Conservation (phyloP, 345 rosid genomes). For the Ricinus communis region DNA sequence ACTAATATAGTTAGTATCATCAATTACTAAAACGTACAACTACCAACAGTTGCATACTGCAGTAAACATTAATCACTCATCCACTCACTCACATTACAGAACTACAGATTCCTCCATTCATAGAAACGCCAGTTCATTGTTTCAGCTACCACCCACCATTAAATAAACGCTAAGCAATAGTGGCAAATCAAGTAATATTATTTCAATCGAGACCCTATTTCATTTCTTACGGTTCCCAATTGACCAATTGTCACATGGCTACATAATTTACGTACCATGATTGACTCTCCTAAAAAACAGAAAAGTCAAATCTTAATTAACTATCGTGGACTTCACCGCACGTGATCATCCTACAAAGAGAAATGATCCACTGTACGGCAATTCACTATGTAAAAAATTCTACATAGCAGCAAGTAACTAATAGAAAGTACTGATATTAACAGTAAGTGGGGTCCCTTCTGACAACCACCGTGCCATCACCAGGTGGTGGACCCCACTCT, state of each 20-base stretch:
- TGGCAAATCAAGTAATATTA: background rate
- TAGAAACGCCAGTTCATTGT: background rate
- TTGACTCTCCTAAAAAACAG: background rate
- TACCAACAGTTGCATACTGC: background rate
- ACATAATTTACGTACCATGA: background rate
- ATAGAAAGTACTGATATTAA: too few species aligned
- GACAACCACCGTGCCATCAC: conserved; percentile 29
- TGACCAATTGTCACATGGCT: background rate
- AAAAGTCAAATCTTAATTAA: conserved; percentile 1
- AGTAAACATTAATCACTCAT: background rate
- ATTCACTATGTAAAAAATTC: too few species aligned
- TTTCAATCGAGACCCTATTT: background rate
- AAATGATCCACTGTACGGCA: conserved; percentile 22
- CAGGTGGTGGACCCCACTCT: conserved; percentile 39
- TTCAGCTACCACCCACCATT: background rate
- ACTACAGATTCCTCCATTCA: background rate
- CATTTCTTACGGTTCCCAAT: background rate
- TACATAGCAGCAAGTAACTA: too few species aligned
- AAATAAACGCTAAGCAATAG: background rate
- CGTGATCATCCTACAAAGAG: conserved; percentile 17
- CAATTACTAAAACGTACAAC: background rate
- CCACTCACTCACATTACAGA: too few species aligned
- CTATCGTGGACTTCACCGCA: conserved; percentile 27
- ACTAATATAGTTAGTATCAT: background rate
- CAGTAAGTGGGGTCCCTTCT: conserved; percentile 18